phyloP scores from a whole-genome alignment of 345 rosid genomes.

The Luvunga scandens region DNA sequence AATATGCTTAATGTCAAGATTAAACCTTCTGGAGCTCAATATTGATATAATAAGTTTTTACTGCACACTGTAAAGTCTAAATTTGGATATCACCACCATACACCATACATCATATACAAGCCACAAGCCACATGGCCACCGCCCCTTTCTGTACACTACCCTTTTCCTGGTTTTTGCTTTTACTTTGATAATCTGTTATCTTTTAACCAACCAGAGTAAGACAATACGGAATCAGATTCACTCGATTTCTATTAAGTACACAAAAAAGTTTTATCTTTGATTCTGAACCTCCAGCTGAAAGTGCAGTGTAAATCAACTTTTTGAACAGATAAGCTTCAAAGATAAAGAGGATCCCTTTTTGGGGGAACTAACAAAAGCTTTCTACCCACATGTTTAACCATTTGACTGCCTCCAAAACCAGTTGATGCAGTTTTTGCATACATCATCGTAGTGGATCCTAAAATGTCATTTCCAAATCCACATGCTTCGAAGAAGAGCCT shows the following conservation, averaged over 20 bases:
- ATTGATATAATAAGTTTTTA: not conserved
- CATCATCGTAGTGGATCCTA: constrained; percentile 89
- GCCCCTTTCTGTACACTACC: not conserved
- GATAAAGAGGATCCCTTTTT: constrained; percentile 10
- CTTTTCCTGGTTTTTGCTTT: not conserved
- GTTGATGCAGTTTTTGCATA: constrained; percentile 44
- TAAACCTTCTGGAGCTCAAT: not conserved
- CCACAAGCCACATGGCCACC: not conserved
- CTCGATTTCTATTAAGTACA: not conserved
- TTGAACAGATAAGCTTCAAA: constrained; percentile 5
- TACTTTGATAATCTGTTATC: not conserved
- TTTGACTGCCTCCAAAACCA: constrained; percentile 20
- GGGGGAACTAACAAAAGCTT: constrained; percentile 43
- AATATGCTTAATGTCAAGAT: not conserved
- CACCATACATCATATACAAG: not conserved
- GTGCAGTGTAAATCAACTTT: not conserved
- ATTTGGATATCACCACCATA: not conserved
- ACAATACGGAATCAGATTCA: not conserved
- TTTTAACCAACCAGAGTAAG: not conserved
- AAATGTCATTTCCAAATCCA: constrained; percentile 78
- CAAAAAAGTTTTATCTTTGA: not conserved
- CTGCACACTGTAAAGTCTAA: not conserved
- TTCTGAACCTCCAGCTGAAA: not conserved
- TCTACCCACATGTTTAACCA: constrained; percentile 28
- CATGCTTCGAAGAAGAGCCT: constrained; percentile 85